Conservation (phyloP, 306 rosid genomes). For the Cicer cuneatum region DNA sequence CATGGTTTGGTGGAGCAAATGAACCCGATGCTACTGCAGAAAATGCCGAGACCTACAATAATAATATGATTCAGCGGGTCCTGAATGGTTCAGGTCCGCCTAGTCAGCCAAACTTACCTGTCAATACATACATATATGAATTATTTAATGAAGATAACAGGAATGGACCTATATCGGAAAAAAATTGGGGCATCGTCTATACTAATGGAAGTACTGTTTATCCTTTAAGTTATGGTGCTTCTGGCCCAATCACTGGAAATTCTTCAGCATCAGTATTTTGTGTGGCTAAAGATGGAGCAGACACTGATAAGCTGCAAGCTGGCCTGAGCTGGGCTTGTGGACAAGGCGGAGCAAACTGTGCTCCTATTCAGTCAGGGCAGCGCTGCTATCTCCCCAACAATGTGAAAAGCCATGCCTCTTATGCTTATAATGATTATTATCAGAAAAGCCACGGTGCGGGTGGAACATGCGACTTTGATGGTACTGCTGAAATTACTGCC, state of each 20-base stretch:
- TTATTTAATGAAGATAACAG: slow-evolving; percentile 92
- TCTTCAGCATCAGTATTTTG: slow-evolving; percentile 67
- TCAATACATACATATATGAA: slow-evolving; percentile 84
- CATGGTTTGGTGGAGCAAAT: slow-evolving; percentile 82
- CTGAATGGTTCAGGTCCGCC: slow-evolving; percentile 91
- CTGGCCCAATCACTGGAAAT: slow-evolving; percentile 56
- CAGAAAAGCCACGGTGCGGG: slow-evolving; percentile 72
- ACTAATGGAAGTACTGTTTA: slow-evolving; percentile 77
- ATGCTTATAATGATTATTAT: slow-evolving; percentile 89
- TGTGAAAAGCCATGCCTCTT: slow-evolving; percentile 81
- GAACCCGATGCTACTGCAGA: slow-evolving; percentile 82
- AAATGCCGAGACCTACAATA: slow-evolving; percentile 77
- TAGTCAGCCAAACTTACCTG: slow-evolving; percentile 71
- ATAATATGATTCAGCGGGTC: slow-evolving; percentile 81
- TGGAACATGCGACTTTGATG: slow-evolving; percentile 96
- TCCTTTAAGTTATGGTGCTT: slow-evolving; percentile 61
- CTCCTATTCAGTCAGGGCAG: slow-evolving; percentile 75
- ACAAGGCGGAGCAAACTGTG: slow-evolving; percentile 90
- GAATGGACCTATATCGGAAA: slow-evolving; percentile 82
- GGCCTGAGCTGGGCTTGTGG: slow-evolving; percentile 98
- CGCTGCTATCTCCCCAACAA: slow-evolving; percentile 75
- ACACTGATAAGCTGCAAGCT: slow-evolving; percentile 74
- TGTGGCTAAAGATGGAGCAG: slow-evolving; percentile 78
- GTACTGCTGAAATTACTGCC: slow-evolving; percentile 67
- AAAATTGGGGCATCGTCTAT: slow-evolving; percentile 78